Evolutionary conservation across 2,329 filamentous ascomycete species (phyloP).

Genomic region (Ceratocystis colombiana): DNA sequence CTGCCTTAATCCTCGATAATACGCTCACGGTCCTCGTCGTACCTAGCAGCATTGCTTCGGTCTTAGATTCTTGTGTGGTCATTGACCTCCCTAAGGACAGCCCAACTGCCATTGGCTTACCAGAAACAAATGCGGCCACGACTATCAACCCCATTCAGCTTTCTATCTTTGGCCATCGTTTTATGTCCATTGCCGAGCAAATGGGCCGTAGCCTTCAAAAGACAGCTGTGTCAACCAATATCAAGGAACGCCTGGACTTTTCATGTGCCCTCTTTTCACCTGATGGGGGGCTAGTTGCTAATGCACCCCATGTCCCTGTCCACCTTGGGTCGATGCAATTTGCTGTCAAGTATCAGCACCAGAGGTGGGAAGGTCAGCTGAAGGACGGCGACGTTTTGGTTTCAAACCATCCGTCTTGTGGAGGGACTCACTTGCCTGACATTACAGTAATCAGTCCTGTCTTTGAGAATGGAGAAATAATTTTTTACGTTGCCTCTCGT

Average conservation of each 20-base stretch:
- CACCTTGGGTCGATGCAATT: slow-evolving; percentile 77
- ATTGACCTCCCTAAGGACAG: slow-evolving; percentile 47
- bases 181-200: slow-evolving; percentile 79
- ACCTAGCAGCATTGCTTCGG: slow-evolving; percentile 62
- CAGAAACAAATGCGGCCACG: background rate
- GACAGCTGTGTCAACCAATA: slow-evolving; percentile 69
- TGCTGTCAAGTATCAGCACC: slow-evolving; percentile 64
- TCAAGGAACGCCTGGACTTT: slow-evolving; percentile 73
- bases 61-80: slow-evolving; percentile 79
- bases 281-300: slow-evolving; percentile 64
- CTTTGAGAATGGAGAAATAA: slow-evolving; percentile 55
- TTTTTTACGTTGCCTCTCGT: slow-evolving; percentile 72
- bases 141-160: slow-evolving; percentile 59
- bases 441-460: slow-evolving; percentile 73
- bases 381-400: slow-evolving; percentile 72
- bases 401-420: slow-evolving; percentile 73
- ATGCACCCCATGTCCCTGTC: slow-evolving; percentile 69
- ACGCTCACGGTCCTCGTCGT: slow-evolving; percentile 89
- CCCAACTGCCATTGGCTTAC: background rate
- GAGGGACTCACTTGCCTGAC: slow-evolving; percentile 72
- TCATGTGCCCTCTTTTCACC: slow-evolving; percentile 72
- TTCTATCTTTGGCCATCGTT: slow-evolving; percentile 69
- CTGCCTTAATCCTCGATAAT: slow-evolving; percentile 76
- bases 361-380: slow-evolving; percentile 68
- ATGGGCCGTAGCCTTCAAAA: slow-evolving; percentile 74